A percentile compares a stretch with the other conserved stretches of the same genome.
These are phyloP conservation scores for Nyssa sinensis DNA, from an alignment of 148 eudicot genomes.

Conservation along the genomic window DNA sequence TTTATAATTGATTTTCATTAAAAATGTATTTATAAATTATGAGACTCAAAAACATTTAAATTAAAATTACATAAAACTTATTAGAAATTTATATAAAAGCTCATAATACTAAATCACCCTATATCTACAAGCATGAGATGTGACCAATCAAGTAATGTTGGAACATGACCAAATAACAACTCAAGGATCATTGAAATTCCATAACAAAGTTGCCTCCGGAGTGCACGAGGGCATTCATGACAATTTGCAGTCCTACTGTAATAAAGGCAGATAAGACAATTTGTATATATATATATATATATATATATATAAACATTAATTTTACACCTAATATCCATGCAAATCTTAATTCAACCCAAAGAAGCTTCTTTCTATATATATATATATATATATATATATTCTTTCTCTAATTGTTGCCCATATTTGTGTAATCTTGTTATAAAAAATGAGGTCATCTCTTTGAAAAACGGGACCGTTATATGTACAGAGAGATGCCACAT, in stretches of 20 bases:
- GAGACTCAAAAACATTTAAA: too few relatives aligned
- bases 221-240: neutral
- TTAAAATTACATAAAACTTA: too few relatives aligned
- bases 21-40: too few relatives aligned
- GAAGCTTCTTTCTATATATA: neutral
- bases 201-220: too few relatives aligned
- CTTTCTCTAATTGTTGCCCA: neutral
- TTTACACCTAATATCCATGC: neutral
- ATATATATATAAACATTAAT: neutral
- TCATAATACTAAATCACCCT: neutral
- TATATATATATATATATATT: too few relatives aligned
- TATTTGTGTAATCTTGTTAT: neutral
- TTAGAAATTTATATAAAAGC: neutral
- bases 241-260: neutral
- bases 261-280: neutral
- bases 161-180: neutral
- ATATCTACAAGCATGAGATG: too few relatives aligned
- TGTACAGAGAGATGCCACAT: neutral
- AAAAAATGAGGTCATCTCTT: neutral
- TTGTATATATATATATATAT: too few relatives aligned
- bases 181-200: too few relatives aligned
- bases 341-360: neutral
- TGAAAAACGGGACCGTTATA: neutral
- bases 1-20: too few relatives aligned
- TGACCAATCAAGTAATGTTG: neutral